Percentiles rank a stretch among this genome's conserved stretches.
Evolutionary conservation across 768 basidiomycete species (phyloP).

Genomic region (Suillus subluteus): DNA sequence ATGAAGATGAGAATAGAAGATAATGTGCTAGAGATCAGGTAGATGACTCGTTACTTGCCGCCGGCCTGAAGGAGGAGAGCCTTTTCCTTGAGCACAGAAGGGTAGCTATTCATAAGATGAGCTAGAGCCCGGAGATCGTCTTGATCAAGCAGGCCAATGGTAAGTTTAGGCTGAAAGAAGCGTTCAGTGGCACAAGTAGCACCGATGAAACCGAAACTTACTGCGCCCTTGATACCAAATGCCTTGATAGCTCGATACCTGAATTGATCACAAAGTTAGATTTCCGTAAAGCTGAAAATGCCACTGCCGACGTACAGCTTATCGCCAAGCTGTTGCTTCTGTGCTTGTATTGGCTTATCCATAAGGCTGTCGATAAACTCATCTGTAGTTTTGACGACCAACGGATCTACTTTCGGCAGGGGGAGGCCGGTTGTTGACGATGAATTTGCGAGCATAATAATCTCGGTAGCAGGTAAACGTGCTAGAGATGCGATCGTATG

Average conservation of each 20-base stretch:
- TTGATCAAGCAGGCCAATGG: slow-evolving; percentile 79
- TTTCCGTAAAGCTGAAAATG: background rate
- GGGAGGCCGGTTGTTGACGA: slow-evolving; percentile 52
- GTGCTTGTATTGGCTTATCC: slow-evolving; percentile 55
- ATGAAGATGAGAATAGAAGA: slow-evolving; percentile 4
- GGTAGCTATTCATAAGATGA: slow-evolving; percentile 88
- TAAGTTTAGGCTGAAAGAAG: slow-evolving; percentile 70
- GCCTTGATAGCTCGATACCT: slow-evolving; percentile 67
- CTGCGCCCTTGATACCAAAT: slow-evolving; percentile 81
- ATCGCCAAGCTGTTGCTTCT: slow-evolving; percentile 83
- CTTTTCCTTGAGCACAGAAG: slow-evolving; percentile 81
- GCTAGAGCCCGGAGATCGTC: slow-evolving; percentile 85
- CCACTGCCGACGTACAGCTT: slow-evolving; percentile 57
- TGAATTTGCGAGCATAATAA: slow-evolving; percentile 65
- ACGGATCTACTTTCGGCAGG: slow-evolving; percentile 69
- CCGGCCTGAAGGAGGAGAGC: slow-evolving; percentile 39
- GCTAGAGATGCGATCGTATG: slow-evolving; percentile 76
- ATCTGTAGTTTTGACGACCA: slow-evolving; percentile 70
- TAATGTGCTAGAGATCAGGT: background rate
- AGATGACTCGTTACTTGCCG: slow-evolving; percentile 22
- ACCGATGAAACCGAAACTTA: slow-evolving; percentile 37
- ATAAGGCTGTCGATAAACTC: slow-evolving; percentile 68
- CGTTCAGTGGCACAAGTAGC: background rate
- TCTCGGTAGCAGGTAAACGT: slow-evolving; percentile 73
- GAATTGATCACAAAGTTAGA: slow-evolving; percentile 14